phyloP scores from a whole-genome alignment of 306 rosid genomes.

The Prunus salicina region DNA sequence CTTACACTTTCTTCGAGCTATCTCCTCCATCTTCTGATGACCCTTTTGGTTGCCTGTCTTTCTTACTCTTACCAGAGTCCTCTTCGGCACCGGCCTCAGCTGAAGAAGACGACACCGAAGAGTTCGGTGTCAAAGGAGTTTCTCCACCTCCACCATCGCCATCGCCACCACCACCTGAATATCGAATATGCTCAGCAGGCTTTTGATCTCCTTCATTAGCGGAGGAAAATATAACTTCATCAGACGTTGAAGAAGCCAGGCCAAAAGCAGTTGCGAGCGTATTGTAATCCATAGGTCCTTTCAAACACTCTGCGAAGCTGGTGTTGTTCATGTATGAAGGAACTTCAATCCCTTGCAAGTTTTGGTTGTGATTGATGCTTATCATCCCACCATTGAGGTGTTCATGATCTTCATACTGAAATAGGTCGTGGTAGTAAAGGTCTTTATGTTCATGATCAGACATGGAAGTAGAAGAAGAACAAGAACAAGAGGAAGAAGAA shows the following conservation, averaged over 20 bases:
- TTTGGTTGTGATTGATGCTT: neutral
- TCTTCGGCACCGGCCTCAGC: conserved; percentile 72
- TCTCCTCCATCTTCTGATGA: conserved; percentile 48
- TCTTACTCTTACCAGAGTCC: conserved; percentile 56
- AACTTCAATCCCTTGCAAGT: conserved; percentile 45
- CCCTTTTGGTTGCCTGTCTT: conserved; percentile 35
- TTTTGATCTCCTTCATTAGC: conserved; percentile 36
- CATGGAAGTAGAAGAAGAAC: neutral
- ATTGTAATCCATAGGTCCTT: conserved; percentile 56
- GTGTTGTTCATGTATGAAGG: conserved; percentile 33
- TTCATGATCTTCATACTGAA: conserved; percentile 41
- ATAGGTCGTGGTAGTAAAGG: conserved; percentile 30
- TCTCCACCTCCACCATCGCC: conserved; percentile 23
- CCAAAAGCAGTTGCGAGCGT: conserved; percentile 57
- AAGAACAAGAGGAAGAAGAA: conserved; percentile 20
- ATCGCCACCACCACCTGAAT: conserved; percentile 13
- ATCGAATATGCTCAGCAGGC: conserved; percentile 13
- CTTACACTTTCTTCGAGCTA: conserved; percentile 65
- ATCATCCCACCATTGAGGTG: conserved; percentile 7
- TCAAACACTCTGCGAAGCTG: conserved; percentile 51
- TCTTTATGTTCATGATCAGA: no score
- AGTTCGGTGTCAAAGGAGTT: conserved; percentile 46
- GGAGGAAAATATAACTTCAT: conserved; percentile 45
- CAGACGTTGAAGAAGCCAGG: conserved; percentile 59
- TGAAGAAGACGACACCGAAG: conserved; percentile 69